Conservation (phyloP, 371 early-diverging fungal genomes). For the Saksenaea oblongispora region DNA sequence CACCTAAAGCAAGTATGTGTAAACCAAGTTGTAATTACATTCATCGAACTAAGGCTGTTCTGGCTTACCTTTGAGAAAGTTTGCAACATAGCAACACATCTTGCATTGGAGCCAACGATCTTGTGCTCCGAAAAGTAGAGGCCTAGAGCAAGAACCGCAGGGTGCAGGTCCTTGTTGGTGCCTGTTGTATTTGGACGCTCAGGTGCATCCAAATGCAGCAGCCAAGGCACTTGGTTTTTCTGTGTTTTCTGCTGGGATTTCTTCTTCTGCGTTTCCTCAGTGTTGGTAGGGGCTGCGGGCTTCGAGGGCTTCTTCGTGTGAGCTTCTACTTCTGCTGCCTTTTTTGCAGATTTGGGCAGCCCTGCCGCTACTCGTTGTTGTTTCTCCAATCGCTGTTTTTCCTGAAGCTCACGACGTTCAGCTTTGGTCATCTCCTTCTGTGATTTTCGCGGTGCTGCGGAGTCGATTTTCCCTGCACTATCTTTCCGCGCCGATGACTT, state of each 20-base stretch:
- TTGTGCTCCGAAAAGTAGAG: conserved; percentile 83
- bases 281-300: conserved; percentile 32
- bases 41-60: neutral
- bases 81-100: conserved; percentile 83
- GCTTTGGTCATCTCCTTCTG: conserved; percentile 87
- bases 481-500: conserved; percentile 13
- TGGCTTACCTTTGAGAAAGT: conserved; percentile 76
- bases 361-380: conserved; percentile 57
- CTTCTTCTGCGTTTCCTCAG: conserved; percentile 38
- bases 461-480: neutral
- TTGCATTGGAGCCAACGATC: conserved; percentile 90
- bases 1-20: conserved; percentile 49
- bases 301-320: conserved; percentile 23
- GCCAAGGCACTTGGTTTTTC: conserved; percentile 63
- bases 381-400: conserved; percentile 77
- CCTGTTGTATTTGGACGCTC: conserved; percentile 53
- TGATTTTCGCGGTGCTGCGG: conserved; percentile 41
- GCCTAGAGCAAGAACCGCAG: conserved; percentile 84
- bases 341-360: conserved; percentile 34
- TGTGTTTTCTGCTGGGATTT: conserved; percentile 34
- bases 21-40: neutral
- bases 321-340: conserved; percentile 22
- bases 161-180: conserved; percentile 76
- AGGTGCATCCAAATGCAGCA: conserved; percentile 68
- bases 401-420: conserved; percentile 83